These are phyloP conservation scores for Aspergillus nidulans DNA, from an alignment of 495 filamentous ascomycete species.

Conservation along the genomic window DNA sequence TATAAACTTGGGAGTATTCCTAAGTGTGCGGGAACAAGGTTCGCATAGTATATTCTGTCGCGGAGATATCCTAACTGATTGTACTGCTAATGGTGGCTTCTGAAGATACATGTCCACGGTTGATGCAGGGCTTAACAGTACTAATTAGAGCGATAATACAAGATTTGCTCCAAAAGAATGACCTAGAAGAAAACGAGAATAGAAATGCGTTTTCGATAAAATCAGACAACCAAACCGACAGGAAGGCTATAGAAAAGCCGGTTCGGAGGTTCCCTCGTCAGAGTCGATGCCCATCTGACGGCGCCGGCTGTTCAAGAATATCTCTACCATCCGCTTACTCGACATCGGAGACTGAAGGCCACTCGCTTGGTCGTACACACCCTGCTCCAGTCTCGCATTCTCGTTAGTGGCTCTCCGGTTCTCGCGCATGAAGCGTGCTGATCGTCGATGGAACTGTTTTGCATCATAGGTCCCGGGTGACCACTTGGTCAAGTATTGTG, in stretches of 20 bases:
- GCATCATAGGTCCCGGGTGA: conserved; percentile 24
- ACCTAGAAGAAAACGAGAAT: not conserved
- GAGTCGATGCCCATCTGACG: conserved; percentile 32
- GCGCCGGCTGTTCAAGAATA: conserved; percentile 54
- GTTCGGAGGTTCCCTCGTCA: conserved; percentile 16
- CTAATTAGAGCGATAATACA: not conserved
- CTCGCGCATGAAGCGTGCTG: conserved; percentile 22
- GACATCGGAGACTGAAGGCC: conserved; percentile 33
- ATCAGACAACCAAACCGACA: not conserved
- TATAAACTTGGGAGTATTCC: not conserved
- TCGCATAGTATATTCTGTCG: not conserved
- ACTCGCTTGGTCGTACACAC: conserved; percentile 19
- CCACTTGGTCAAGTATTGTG: conserved; percentile 30
- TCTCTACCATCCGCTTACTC: conserved; percentile 56
- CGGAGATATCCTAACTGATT: not conserved
- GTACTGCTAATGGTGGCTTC: not conserved
- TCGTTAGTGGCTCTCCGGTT: conserved; percentile 29
- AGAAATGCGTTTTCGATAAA: not conserved
- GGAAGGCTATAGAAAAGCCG: conserved; percentile 26
- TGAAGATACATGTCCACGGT: not conserved
- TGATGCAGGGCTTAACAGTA: not conserved
- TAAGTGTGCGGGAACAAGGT: not conserved
- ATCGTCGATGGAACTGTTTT: conserved; percentile 28
- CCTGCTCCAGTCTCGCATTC: conserved; percentile 26
- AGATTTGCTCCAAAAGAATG: conserved; percentile 2